Percentiles rank a stretch among this genome's conserved stretches.
Evolutionary conservation across 1,139 yeast species (phyloP).

Genomic region (Meyerozyma smithsonii): DNA sequence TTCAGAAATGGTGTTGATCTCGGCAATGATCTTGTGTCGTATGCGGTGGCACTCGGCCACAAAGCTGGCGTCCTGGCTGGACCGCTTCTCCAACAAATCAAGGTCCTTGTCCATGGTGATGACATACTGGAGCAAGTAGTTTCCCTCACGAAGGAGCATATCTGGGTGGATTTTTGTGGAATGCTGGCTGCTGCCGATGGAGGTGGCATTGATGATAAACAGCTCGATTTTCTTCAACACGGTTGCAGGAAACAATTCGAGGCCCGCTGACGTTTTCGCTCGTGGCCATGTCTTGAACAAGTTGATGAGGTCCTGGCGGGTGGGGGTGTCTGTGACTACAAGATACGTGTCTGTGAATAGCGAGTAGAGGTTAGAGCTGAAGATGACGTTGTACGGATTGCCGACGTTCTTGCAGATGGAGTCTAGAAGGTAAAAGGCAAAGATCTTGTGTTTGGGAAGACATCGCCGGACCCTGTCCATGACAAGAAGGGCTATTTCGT

Average conservation of each 20-base stretch:
- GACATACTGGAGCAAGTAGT: conserved; percentile 27
- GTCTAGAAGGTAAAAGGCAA: conserved; percentile 36
- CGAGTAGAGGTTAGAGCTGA: conserved; percentile 29
- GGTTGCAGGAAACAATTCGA: conserved; percentile 30
- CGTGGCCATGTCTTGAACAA: conserved; percentile 40
- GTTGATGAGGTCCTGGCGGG: conserved; percentile 31
- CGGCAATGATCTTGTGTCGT: conserved; percentile 28
- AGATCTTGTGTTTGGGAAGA: conserved; percentile 37
- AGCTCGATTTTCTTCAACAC: conserved; percentile 31
- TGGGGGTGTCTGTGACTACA: conserved; percentile 35
- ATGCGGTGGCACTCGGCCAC: conserved; percentile 15
- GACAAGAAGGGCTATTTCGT: conserved; percentile 27
- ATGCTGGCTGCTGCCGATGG: conserved; percentile 10
- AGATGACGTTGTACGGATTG: conserved; percentile 38
- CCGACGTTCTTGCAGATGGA: conserved; percentile 42
- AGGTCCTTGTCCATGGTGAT: conserved; percentile 18
- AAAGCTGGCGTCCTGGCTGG: conserved; percentile 9
- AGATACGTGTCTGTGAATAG: conserved; percentile 36
- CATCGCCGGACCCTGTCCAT: conserved; percentile 33
- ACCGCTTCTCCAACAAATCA: conserved; percentile 8
- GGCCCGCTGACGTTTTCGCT: conserved; percentile 30
- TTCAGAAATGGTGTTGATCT: conserved; percentile 32
- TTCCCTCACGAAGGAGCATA: conserved; percentile 29
- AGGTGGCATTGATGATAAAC: conserved; percentile 38
- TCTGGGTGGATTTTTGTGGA: conserved; percentile 18